These are phyloP conservation scores for Elsinoe perseae DNA, from an alignment of 2,329 filamentous ascomycete genomes.

Conservation along the genomic window DNA sequence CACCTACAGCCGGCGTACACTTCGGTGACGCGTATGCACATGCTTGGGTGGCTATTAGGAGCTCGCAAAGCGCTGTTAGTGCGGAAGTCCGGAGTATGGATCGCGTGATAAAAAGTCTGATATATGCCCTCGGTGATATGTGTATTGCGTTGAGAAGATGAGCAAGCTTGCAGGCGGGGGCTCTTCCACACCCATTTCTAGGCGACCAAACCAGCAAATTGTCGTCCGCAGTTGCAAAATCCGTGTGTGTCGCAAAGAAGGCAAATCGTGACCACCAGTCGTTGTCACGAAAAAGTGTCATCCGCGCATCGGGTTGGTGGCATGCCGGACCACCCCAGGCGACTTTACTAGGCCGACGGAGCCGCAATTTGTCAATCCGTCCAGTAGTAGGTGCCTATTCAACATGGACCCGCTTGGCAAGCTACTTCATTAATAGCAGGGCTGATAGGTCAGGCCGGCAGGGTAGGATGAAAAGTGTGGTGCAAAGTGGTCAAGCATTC, in stretches of 20 bases:
- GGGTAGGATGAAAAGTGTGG: background rate
- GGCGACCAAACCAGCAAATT: background rate
- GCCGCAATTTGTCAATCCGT: background rate
- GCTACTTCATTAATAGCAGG: background rate
- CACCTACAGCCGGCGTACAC: constrained; percentile 18
- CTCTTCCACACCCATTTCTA: background rate
- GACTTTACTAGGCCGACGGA: background rate
- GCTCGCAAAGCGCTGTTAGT: too few relatives aligned
- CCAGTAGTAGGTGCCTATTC: background rate
- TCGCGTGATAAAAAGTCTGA: background rate
- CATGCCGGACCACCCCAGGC: background rate
- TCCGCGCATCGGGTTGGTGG: background rate
- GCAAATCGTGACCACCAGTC: background rate
- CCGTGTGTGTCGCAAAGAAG: background rate
- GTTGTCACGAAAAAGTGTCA: background rate
- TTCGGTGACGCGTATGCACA: constrained; percentile 19
- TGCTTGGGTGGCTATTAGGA: constrained; percentile 9
- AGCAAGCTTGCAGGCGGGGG: background rate
- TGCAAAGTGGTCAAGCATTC: background rate
- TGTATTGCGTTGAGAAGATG: background rate
- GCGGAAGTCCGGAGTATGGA: background rate
- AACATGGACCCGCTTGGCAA: background rate
- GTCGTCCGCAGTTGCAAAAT: background rate
- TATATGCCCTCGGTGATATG: background rate
- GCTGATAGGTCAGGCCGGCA: background rate